These are phyloP conservation scores for Escovopsis sp. DNA, from an alignment of 2,329 filamentous ascomycete genomes.

Conservation along the genomic window DNA sequence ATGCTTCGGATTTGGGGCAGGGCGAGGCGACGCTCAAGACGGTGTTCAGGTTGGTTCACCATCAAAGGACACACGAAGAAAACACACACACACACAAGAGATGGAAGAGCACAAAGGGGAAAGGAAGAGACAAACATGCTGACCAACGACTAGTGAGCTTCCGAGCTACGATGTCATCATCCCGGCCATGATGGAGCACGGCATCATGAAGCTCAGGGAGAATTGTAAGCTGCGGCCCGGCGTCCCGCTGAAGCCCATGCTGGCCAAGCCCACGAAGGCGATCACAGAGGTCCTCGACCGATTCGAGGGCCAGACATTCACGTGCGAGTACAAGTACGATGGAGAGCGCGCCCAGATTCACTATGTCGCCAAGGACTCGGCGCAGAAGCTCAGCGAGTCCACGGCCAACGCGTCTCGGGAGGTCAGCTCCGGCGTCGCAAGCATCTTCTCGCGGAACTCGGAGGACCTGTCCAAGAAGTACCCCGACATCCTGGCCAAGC, in stretches of 20 bases:
- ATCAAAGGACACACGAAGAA: too few relatives aligned
- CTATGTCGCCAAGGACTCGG: conserved; percentile 72
- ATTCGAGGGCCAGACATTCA: conserved; percentile 89
- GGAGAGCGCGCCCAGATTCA: conserved; percentile 98
- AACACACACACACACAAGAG: too few relatives aligned
- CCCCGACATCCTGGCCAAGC: conserved; percentile 80
- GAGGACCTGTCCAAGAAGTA: conserved; percentile 97
- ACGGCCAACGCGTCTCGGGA: conserved; percentile 47
- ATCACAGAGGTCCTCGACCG: conserved; percentile 95
- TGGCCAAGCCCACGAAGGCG: conserved; percentile 95
- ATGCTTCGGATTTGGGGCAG: conserved; percentile 60
- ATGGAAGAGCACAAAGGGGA: too few relatives aligned
- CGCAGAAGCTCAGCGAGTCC: conserved; percentile 50
- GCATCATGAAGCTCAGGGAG: conserved; percentile 67
- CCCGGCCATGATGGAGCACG: conserved; percentile 73
- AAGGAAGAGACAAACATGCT: background rate
- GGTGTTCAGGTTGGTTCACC: conserved; percentile 66
- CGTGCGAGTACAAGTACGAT: conserved; percentile 98
- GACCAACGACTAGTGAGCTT: conserved; percentile 45
- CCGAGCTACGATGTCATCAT: conserved; percentile 93
- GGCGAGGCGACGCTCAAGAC: conserved; percentile 78
- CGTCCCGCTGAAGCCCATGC: conserved; percentile 92
- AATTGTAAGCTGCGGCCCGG: conserved; percentile 86
- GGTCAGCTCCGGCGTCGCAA: conserved; percentile 57
- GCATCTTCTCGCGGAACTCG: conserved; percentile 94